phyloP scores from a whole-genome alignment of 345 rosid species.

The Chamaenerion angustifolium region DNA sequence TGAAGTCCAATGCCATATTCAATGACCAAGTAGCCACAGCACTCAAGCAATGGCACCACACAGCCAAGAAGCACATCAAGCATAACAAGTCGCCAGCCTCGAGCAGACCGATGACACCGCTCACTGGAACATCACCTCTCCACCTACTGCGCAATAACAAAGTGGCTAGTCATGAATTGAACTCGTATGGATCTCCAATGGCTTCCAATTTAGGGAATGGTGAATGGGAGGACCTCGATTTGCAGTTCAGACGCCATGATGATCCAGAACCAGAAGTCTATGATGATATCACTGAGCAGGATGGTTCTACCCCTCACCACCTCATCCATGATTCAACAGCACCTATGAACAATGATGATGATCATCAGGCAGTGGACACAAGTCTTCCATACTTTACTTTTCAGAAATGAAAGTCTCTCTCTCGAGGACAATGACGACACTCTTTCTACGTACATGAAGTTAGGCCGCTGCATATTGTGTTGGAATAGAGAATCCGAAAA shows the following conservation, averaged over 20 bases:
- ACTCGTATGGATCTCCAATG: background rate
- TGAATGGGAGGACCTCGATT: slow-evolving; percentile 40
- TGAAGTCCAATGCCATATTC: slow-evolving; percentile 68
- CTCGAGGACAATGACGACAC: too few species aligned
- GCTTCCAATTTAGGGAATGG: background rate
- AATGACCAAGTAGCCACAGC: slow-evolving; percentile 78
- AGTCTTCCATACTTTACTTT: background rate
- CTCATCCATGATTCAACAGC: background rate
- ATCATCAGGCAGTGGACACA: background rate
- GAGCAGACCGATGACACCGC: slow-evolving; percentile 68
- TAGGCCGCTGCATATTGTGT: too few species aligned
- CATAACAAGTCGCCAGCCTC: slow-evolving; percentile 44
- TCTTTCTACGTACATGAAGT: background rate
- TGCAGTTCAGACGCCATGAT: slow-evolving; percentile 1
- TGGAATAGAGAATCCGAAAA: too few species aligned
- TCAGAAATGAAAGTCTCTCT: slow-evolving; percentile 2
- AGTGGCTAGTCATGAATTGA: background rate
- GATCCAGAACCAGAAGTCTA: background rate
- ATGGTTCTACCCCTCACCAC: background rate
- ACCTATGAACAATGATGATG: background rate
- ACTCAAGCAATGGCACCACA: slow-evolving; percentile 61
- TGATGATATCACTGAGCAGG: background rate
- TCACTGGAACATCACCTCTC: slow-evolving; percentile 50
- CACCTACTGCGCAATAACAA: slow-evolving; percentile 41
- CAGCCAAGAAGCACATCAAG: slow-evolving; percentile 46